phyloP scores from a whole-genome alignment of 2,329 filamentous ascomycete genomes.

The Aspergillus pseudoglaucus region DNA sequence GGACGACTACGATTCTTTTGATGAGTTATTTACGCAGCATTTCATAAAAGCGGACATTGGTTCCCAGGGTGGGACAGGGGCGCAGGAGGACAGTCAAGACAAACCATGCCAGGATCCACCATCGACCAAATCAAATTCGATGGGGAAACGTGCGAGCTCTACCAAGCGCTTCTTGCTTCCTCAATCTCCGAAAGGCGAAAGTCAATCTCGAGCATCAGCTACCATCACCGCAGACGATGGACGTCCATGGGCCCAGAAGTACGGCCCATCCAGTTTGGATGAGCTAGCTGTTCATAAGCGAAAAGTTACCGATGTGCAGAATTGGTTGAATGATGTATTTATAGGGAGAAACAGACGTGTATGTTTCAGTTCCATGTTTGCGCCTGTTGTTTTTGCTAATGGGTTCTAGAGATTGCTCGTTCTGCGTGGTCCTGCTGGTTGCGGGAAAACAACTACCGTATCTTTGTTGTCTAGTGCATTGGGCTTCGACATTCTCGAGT shows the following conservation, averaged over 20 bases:
- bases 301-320: constrained; percentile 79
- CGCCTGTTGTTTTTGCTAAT: neutral
- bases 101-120: constrained; percentile 6
- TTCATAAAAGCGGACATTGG: constrained; percentile 18
- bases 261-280: constrained; percentile 65
- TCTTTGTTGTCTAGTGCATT: constrained; percentile 71
- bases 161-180: constrained; percentile 22
- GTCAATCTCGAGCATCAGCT: neutral
- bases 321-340: constrained; percentile 73
- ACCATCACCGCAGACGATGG: constrained; percentile 44
- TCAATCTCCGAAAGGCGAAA: neutral
- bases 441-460: constrained; percentile 86
- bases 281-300: constrained; percentile 92
- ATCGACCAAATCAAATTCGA: constrained; percentile 11
- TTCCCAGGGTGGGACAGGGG: neutral
- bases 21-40: constrained; percentile 31
- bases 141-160: constrained; percentile 8
- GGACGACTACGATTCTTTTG: constrained; percentile 34
- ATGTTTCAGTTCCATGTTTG: constrained; percentile 11
- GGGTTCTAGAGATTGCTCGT: constrained; percentile 61
- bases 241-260: constrained; percentile 83
- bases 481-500: constrained; percentile 73
- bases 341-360: constrained; percentile 45
- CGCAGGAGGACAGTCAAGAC: constrained; percentile 3
- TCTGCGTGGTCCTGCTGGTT: constrained; percentile 83